phyloP scores from a whole-genome alignment of 2,329 filamentous ascomycete species.

The Aspergillus sp. region DNA sequence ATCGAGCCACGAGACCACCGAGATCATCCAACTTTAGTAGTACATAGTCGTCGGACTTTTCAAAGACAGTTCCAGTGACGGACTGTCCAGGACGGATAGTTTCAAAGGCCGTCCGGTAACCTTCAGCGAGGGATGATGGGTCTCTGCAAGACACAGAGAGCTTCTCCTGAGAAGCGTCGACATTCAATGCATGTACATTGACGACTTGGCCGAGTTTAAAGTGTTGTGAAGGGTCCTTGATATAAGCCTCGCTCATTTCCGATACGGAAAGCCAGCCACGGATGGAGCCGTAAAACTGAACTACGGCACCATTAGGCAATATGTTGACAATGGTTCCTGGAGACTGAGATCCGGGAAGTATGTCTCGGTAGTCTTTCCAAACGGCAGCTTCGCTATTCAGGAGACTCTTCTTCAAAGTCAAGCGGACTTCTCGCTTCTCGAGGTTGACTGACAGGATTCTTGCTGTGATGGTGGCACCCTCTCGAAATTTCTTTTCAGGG shows the following conservation, averaged over 20 bases:
- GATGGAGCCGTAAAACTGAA: constrained; percentile 86
- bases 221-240: constrained; percentile 83
- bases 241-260: constrained; percentile 98
- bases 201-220: constrained; percentile 90
- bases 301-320: constrained; percentile 73
- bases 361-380: constrained; percentile 74
- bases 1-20: constrained; percentile 69
- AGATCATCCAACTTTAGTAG: constrained; percentile 73
- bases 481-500: constrained; percentile 93
- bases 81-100: constrained; percentile 70
- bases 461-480: constrained; percentile 79
- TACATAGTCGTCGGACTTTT: constrained; percentile 74
- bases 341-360: constrained; percentile 72
- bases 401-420: constrained; percentile 92
- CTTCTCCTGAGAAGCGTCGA: constrained; percentile 68
- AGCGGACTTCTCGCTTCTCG: constrained; percentile 72
- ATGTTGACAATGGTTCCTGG: constrained; percentile 87
- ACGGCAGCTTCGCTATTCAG: constrained; percentile 84
- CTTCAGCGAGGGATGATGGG: constrained; percentile 73
- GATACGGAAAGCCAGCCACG: constrained; percentile 86
- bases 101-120: constrained; percentile 71
- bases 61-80: constrained; percentile 76
- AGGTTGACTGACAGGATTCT: constrained; percentile 79
- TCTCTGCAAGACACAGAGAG: constrained; percentile 94
- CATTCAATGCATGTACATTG: constrained; percentile 80